phyloP scores from a whole-genome alignment of 2,329 filamentous ascomycete species.

The Penicillium sp. region DNA sequence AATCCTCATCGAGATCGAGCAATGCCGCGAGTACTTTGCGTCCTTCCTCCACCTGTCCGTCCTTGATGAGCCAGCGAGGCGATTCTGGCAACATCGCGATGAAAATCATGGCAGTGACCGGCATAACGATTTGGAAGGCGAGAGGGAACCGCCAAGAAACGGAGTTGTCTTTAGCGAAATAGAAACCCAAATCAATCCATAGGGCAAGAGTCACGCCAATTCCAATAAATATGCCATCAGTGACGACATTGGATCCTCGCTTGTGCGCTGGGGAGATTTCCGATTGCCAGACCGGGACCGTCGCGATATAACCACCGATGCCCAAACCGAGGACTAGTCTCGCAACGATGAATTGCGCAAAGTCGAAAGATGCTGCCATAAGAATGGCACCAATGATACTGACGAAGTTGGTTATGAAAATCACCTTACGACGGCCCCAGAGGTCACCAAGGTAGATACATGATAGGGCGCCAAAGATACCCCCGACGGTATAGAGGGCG shows the following conservation, averaged over 20 bases:
- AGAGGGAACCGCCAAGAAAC: conserved; percentile 41
- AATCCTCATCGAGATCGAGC: conserved; percentile 23
- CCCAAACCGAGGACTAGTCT: conserved; percentile 47
- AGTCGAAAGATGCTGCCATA: conserved; percentile 45
- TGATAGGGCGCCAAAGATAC: conserved; percentile 46
- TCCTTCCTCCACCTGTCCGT: conserved; percentile 23
- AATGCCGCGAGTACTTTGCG: conserved; percentile 18
- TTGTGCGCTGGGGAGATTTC: conserved; percentile 19
- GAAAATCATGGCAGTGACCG: conserved; percentile 24
- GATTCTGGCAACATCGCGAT: conserved; percentile 36
- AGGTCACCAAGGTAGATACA: conserved; percentile 47
- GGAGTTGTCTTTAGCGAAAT: conserved; percentile 24
- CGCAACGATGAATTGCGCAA: conserved; percentile 48
- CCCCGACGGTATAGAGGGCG: conserved; percentile 47
- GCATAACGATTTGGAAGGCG: conserved; percentile 33
- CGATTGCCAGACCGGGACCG: conserved; percentile 8
- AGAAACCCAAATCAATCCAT: conserved; percentile 47
- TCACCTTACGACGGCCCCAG: conserved; percentile 47
- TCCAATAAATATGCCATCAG: conserved; percentile 43
- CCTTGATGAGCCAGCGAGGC: conserved; percentile 35
- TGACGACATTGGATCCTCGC: conserved; percentile 23
- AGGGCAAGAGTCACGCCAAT: conserved; percentile 44
- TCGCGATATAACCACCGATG: conserved; percentile 41
- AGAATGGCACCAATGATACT: conserved; percentile 46
- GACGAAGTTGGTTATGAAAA: conserved; percentile 41